phyloP scores from a whole-genome alignment of 768 basidiomycete genomes.

The Mycena alexandri region DNA sequence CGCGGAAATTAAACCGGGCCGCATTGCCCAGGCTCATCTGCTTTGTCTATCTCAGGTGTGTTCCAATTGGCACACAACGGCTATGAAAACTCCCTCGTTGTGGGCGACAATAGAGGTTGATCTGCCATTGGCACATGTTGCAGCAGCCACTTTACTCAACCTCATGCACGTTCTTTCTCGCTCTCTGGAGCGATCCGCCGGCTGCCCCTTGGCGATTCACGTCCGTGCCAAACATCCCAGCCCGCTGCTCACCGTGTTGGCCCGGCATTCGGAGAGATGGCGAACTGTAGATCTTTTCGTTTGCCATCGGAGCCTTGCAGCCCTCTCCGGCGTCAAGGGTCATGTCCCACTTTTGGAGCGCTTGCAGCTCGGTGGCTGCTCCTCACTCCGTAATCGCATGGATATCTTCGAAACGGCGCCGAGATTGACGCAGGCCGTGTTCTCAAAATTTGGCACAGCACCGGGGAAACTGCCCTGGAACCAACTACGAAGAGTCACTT shows the following conservation, averaged over 20 bases:
- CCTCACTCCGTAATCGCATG: not conserved
- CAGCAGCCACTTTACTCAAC: not conserved
- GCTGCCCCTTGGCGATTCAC: not conserved
- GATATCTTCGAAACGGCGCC: conserved; percentile 4
- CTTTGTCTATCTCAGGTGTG: no score
- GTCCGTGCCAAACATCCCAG: not conserved
- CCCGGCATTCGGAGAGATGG: not conserved
- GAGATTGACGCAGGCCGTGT: not conserved
- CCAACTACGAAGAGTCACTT: not conserved
- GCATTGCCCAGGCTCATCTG: no score
- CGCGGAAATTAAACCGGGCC: no score
- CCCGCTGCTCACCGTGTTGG: not conserved
- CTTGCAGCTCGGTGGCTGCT: not conserved
- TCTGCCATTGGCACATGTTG: not conserved
- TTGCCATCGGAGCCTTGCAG: no score
- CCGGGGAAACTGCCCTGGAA: not conserved
- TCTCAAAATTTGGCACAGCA: not conserved
- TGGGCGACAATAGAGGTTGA: not conserved
- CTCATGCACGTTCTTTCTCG: not conserved
- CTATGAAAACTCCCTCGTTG: not conserved
- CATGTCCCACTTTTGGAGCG: not conserved
- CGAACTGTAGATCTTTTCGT: not conserved
- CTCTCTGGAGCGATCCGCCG: not conserved
- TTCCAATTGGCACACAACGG: not conserved
- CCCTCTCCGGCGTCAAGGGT: not conserved